Base-by-base conservation (phyloP, 768 basidiomycete genomes). In the Cystobasidiopsis lactophilus region DNA sequence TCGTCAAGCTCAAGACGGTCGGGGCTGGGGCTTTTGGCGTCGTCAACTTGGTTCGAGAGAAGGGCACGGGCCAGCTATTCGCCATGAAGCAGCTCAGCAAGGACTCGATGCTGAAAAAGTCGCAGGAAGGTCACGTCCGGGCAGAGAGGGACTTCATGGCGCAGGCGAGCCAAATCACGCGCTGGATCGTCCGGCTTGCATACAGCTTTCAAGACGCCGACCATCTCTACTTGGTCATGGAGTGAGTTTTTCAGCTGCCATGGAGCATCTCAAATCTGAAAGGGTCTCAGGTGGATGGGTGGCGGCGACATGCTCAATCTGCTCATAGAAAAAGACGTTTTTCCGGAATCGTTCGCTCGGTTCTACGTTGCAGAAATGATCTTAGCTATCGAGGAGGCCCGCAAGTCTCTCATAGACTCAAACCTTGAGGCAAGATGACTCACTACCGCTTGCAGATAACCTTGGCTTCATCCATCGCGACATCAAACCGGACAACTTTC, bases 21-120 rank as follows among this genome's bases (percentile, higher is more conserved):
- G 88, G 89, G 33, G 85, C 93, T 80, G 85, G 85, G 60, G 89
- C 89, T 10, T 95, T 98, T 68, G 91, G 89, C 0, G 89, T 95
- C 41, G 91, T 98, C 18, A 82, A 80, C 10, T 76, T 98, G 47
- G 91, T 93, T 37, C 77, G 73, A 66, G 86, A 95, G 68, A 75
- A 75, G 60, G 72, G 75, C 24, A 76, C 78, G 3, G 82, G 84
- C 18, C 75, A 77, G 56, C 70, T 95, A 43, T 95, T 78, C 63
- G 88, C 88, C 51, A 95, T 98, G 85, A 98, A 95, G 67, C 83
- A 95, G 79, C 82, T 84, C 64, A 66, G 69, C 24, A 59, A 62
- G 38, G 56, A 52, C 14, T 57, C 58, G 27, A 57, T 56, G 57
- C 33, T 60, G 11, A 51, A 48, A 23, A 89, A 88, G 71, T 85